Percentiles rank a stretch among this genome's conserved stretches.
These are phyloP conservation scores for Arthrinium puccinioides DNA, from an alignment of 2,329 filamentous ascomycete genomes.

Conservation along the genomic window DNA sequence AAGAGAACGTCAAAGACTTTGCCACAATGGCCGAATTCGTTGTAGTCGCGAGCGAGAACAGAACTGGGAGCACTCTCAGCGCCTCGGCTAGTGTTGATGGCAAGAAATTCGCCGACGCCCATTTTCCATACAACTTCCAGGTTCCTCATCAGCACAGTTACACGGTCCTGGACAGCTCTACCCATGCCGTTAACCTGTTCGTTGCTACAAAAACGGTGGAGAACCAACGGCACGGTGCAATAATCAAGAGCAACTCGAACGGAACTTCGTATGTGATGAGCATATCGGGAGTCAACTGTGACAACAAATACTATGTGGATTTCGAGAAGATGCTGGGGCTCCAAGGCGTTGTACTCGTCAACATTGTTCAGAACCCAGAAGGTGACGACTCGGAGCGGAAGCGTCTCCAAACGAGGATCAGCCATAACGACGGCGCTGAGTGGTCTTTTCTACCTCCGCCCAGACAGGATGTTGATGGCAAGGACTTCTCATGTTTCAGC, in stretches of 20 bases:
- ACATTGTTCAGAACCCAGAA: slow-evolving; percentile 70
- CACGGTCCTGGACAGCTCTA: slow-evolving; percentile 90
- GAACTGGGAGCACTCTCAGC: slow-evolving; percentile 60
- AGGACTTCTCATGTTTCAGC: slow-evolving; percentile 61
- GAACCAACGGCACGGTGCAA: slow-evolving; percentile 69
- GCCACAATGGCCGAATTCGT: slow-evolving; percentile 97
- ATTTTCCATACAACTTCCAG: slow-evolving; percentile 80
- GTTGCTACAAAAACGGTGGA: slow-evolving; percentile 66
- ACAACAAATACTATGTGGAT: slow-evolving; percentile 73
- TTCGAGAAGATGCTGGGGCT: slow-evolving; percentile 93
- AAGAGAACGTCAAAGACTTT: slow-evolving; percentile 72
- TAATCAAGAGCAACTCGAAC: slow-evolving; percentile 98
- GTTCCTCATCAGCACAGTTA: slow-evolving; percentile 75
- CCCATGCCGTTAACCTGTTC: slow-evolving; percentile 89
- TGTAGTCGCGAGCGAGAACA: slow-evolving; percentile 71
- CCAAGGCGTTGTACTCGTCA: slow-evolving; percentile 84
- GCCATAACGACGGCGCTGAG: slow-evolving; percentile 89
- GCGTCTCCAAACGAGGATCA: slow-evolving; percentile 83
- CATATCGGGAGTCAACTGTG: slow-evolving; percentile 72
- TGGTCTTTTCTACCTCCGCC: slow-evolving; percentile 78
- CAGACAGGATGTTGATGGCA: slow-evolving; percentile 59
- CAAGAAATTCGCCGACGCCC: slow-evolving; percentile 68
- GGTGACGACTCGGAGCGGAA: slow-evolving; percentile 59
- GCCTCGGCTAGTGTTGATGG: slow-evolving; percentile 84
- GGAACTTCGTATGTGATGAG: slow-evolving; percentile 91